Base-by-base conservation (phyloP, 306 rosid species). In the Elaeagnus macrophylla region DNA sequence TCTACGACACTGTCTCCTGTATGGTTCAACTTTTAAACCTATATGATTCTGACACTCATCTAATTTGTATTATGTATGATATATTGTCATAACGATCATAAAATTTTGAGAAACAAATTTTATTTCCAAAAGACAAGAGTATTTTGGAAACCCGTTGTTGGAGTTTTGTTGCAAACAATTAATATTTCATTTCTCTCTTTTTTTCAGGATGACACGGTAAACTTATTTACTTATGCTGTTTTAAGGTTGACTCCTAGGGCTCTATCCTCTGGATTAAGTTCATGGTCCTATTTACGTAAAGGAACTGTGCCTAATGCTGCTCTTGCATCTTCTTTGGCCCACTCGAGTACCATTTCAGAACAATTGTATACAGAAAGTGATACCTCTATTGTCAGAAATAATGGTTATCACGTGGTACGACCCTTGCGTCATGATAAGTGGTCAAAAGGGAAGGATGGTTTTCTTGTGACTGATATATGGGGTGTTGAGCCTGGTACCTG, bases 1-100 rank as follows among this genome's bases (percentile, higher is more conserved):
- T 87, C 99, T 43, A 84, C 99, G 9, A 84, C 95, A 8, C 85
- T 93, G 68, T 80, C 96, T 67, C 89, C 96, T 43, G 99, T 91
- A 91, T 69, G 97, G 63, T 75, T 82, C 59, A 51, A 62, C 69
- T 64, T 66, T 75, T 48, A 47, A 62, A 37, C 45, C 60, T 55
- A 47, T 12, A 25, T 25, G 32, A 25, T 25, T 25, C 32, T 25
- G 32, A 25, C 32, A 25, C 32, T 25, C 2, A 3, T 25, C 32
- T 25, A 5, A 25, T 25, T 25, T 25, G 32, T 25, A 25, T 25
- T 25, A 25, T 25, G 32, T 25, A 25, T 1, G 32, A 5, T 25
- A 5, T 25, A 25, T 25, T 25, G 32, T 25, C 32, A 25, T 25
- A 1, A 25, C 32, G 4, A 25, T 25, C 32, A 25, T 25, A 25